These are phyloP conservation scores for Aspergillus texensis DNA, from an alignment of 2,329 filamentous ascomycete genomes.

Conservation along the genomic window DNA sequence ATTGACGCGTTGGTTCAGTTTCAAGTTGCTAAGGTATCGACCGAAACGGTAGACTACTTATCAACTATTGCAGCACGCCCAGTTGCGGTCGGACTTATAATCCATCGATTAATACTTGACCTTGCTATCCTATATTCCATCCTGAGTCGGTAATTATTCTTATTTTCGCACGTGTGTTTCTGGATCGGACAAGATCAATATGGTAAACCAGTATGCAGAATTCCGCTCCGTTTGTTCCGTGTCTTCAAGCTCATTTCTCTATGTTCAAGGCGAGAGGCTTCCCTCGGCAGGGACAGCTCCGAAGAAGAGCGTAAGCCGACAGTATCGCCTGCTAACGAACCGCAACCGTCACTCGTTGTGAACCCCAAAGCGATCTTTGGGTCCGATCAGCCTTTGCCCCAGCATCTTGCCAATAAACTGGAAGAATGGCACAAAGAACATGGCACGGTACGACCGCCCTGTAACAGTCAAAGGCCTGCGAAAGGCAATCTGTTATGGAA, in stretches of 20 bases:
- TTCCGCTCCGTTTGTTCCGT: not conserved
- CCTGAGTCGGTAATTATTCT: not conserved
- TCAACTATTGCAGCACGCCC: not conserved
- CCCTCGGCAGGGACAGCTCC: not conserved
- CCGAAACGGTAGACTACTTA: not conserved
- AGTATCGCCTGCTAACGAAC: not conserved
- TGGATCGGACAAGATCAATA: not conserved
- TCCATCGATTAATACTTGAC: not conserved
- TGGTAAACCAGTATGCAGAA: not conserved
- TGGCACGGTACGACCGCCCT: slow-evolving; percentile 6
- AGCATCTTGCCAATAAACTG: slow-evolving; percentile 10
- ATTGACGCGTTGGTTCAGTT: not conserved
- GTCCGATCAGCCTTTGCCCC: slow-evolving; percentile 9
- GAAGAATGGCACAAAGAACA: slow-evolving; percentile 18
- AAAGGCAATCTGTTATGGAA: slow-evolving; percentile 1
- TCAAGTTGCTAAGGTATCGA: no score
- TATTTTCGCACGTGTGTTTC: not conserved
- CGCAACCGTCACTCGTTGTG: not conserved
- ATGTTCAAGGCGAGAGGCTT: not conserved
- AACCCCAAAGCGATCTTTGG: not conserved
- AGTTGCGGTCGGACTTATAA: not conserved
- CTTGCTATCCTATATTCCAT: not conserved
- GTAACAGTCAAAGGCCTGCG: not conserved
- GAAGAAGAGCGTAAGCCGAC: slow-evolving; percentile 5
- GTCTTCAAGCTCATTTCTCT: not conserved